phyloP scores from a whole-genome alignment of 2,329 filamentous ascomycete genomes.

The Botrytis hyacinthi region DNA sequence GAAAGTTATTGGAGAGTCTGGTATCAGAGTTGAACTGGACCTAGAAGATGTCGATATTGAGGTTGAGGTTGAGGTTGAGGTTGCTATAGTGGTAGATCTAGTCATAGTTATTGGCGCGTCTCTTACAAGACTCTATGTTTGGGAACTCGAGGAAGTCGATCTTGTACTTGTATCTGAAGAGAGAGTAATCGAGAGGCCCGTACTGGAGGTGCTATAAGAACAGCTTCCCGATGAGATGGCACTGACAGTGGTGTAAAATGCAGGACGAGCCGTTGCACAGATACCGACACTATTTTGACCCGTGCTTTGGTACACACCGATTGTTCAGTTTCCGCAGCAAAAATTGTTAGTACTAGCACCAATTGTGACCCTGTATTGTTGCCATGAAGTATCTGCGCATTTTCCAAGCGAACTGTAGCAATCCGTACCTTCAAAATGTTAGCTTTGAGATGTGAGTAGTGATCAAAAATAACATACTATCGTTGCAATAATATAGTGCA shows the following conservation, averaged over 20 bases:
- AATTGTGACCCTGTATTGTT: background rate
- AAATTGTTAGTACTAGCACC: background rate
- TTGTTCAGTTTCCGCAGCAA: conserved; percentile 4
- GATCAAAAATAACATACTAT: background rate
- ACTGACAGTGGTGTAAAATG: background rate
- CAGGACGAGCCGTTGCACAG: background rate
- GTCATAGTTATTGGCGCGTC: background rate
- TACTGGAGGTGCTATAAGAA: background rate
- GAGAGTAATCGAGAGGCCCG: background rate
- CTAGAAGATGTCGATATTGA: no score
- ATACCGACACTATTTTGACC: background rate
- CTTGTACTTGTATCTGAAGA: background rate
- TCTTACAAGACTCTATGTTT: background rate
- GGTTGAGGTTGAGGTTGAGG: no score
- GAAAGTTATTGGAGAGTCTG: background rate
- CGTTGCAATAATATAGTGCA: conserved; percentile 9
- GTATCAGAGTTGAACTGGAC: background rate
- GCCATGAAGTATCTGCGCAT: conserved; percentile 2
- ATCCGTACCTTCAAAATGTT: background rate
- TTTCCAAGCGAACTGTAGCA: background rate
- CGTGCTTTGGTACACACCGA: background rate
- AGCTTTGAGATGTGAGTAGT: background rate
- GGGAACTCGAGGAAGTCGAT: background rate
- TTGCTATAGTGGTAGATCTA: background rate
- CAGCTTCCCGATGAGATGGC: background rate